Percentiles rank a stretch among this genome's conserved stretches.
Evolutionary conservation across 768 basidiomycete species (phyloP).

Genomic region (Epithele typhae): DNA sequence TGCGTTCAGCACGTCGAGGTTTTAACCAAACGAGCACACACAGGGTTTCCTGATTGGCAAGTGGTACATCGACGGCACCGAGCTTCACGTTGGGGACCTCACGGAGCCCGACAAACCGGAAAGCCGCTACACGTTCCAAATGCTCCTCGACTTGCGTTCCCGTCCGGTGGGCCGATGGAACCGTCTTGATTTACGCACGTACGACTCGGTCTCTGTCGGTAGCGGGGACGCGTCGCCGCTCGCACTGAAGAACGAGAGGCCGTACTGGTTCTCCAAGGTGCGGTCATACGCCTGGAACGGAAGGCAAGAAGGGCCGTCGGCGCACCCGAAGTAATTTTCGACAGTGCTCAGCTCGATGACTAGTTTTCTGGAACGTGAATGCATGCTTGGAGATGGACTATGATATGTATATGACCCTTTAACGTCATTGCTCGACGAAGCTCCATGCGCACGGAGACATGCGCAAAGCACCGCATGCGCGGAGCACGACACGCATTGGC

Average conservation of each 20-base stretch:
- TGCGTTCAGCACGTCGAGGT: too few species aligned
- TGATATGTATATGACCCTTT: too few species aligned
- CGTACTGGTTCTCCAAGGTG: slow-evolving; percentile 95
- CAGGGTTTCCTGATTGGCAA: slow-evolving; percentile 71
- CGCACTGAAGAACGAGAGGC: slow-evolving; percentile 74
- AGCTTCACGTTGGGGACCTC: slow-evolving; percentile 59
- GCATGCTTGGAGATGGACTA: too few species aligned
- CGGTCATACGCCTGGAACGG: slow-evolving; percentile 52
- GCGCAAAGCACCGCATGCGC: too few species aligned
- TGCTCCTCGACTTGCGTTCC: slow-evolving; percentile 67
- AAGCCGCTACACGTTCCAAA: slow-evolving; percentile 63
- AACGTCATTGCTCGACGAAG: too few species aligned
- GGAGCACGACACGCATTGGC: too few species aligned
- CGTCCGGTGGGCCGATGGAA: slow-evolving; percentile 85
- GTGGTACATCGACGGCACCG: slow-evolving; percentile 65
- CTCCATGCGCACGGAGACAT: too few species aligned
- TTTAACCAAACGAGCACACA: background rate
- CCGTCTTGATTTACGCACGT: slow-evolving; percentile 67
- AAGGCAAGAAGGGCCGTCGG: too few species aligned
- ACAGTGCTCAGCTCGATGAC: too few species aligned
- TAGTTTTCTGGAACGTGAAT: too few species aligned
- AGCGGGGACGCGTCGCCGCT: slow-evolving; percentile 70
- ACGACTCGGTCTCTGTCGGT: slow-evolving; percentile 72
- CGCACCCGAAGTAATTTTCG: too few species aligned
- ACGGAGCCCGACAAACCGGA: slow-evolving; percentile 40